Evolutionary conservation across 2,329 filamentous ascomycete species (phyloP), one percentile per base, ranked within the genome.

Genomic region (Penicillium sp.): DNA sequence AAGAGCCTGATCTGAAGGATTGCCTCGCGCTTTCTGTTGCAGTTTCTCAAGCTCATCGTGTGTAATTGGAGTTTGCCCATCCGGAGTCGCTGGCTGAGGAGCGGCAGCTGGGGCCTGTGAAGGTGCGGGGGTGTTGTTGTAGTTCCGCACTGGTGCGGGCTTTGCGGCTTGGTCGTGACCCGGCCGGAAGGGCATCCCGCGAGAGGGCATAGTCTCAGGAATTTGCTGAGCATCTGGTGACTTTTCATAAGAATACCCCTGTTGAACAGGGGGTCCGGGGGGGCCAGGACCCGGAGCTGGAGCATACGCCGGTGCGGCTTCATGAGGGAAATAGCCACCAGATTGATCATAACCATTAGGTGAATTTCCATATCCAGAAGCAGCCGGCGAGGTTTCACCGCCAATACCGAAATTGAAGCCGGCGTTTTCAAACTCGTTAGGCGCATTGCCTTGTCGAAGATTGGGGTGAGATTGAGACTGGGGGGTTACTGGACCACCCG

Each of bases 401-500:
- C 84, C 86, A 82, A 93, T 88, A 67, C 91, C 90, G 63, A 91
- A 91, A 1, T 90, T 82, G 9, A 89, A 89, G 2, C 85, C 80
- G 65, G 90, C 71, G 60, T 76, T 70, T 47, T 75, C 72, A 52
- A 78, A 76, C 42, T 74, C 69, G 50, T 71, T 73, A 1, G 68
- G 63, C 22, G 56, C 57, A 33, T 52, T 56, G 5, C 59, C 61
- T 10, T 67, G 52, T 45, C 64, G 59, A 16, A 82, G 37, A 76
- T 80, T 68, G 77, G 81, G 64, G 74, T 83, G 54, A 75, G 82
- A 58, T 77, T 82, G 55, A 71, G 79, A 68, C 33, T 67, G 67
- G 35, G 71, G 64, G 39, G 65, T 59, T 35, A 64, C 61, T 54
- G 61, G 48, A 6, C 51, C 65, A 56, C 65, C 69, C 26, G 71